Evolutionary conservation across 148 eudicot genomes (phyloP).

Genomic region (Rheum nobile): DNA sequence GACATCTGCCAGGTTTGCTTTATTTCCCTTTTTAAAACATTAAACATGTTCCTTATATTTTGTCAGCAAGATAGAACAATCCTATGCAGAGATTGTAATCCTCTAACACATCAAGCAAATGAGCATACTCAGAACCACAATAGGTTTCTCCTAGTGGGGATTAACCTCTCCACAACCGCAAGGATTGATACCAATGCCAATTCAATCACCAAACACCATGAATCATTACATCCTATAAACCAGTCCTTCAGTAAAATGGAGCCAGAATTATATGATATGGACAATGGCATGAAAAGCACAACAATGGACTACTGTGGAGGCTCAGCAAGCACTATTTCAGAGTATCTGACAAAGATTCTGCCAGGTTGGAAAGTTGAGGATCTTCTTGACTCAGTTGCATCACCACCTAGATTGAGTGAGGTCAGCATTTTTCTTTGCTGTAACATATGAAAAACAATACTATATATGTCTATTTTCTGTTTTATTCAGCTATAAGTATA

Average conservation of each 20-base stretch:
- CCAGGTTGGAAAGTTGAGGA: constrained; percentile 92
- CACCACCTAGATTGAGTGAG: constrained; percentile 29
- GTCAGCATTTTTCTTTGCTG: constrained; percentile 17
- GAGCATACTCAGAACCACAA: constrained; percentile 53
- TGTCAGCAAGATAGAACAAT: constrained; percentile 80
- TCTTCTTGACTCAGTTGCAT: constrained; percentile 32
- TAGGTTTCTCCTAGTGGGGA: constrained; percentile 59
- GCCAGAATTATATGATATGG: constrained; percentile 1
- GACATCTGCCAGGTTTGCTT: constrained; percentile 38
- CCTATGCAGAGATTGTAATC: constrained; percentile 66
- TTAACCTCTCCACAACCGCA: constrained; percentile 24
- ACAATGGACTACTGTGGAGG: background rate
- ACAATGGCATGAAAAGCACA: background rate
- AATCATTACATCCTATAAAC: background rate
- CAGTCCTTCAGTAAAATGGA: background rate
- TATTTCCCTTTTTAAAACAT: background rate
- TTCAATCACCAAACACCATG: too few relatives aligned
- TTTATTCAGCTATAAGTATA: background rate
- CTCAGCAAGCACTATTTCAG: constrained; percentile 37
- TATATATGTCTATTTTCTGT: background rate
- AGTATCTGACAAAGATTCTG: constrained; percentile 58
- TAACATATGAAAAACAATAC: background rate
- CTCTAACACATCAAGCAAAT: constrained; percentile 51
- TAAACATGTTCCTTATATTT: constrained; percentile 23
- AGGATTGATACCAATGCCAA: too few relatives aligned